Percentiles rank a stretch among this genome's conserved stretches.
phyloP scores from a whole-genome alignment of 306 rosid genomes.

The Cucumis hystrix region DNA sequence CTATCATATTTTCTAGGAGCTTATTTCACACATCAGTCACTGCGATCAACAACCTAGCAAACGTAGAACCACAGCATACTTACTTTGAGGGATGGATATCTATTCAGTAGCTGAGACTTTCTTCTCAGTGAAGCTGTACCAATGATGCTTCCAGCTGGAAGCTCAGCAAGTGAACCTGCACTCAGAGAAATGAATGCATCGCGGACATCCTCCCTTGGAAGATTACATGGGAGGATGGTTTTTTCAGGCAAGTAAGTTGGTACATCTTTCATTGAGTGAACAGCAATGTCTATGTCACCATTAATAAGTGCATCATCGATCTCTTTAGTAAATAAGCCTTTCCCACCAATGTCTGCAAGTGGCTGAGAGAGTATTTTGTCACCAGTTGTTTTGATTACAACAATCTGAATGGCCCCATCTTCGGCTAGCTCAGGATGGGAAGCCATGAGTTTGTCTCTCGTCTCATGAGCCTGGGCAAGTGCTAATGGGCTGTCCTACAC shows the following conservation, averaged over 20 bases:
- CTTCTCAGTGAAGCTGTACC: slow-evolving; percentile 85
- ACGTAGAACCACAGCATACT: slow-evolving; percentile 1
- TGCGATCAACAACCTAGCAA: neutral
- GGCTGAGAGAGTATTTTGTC: slow-evolving; percentile 74
- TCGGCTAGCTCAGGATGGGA: slow-evolving; percentile 64
- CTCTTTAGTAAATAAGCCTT: slow-evolving; percentile 89
- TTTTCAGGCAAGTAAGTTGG: slow-evolving; percentile 70
- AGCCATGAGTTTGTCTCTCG: slow-evolving; percentile 72
- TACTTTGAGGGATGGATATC: slow-evolving; percentile 62
- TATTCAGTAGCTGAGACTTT: slow-evolving; percentile 73
- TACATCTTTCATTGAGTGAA: slow-evolving; percentile 92
- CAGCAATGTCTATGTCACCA: slow-evolving; percentile 70
- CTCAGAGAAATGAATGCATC: slow-evolving; percentile 74
- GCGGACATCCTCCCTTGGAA: slow-evolving; percentile 78
- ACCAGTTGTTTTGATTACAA: slow-evolving; percentile 76
- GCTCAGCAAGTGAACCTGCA: slow-evolving; percentile 56
- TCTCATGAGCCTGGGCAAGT: slow-evolving; percentile 84
- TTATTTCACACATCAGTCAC: neutral
- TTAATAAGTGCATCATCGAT: slow-evolving; percentile 79
- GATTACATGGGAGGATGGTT: slow-evolving; percentile 81
- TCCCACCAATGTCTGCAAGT: slow-evolving; percentile 86
- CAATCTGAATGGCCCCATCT: slow-evolving; percentile 79
- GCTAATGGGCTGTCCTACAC: slow-evolving; percentile 86
- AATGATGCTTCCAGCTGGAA: slow-evolving; percentile 61
- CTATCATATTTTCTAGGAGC: neutral